Evolutionary conservation across 2,329 filamentous ascomycete genomes (phyloP), one percentile per base, ranked within the genome.

Genomic region (Phialophora chinensis): DNA sequence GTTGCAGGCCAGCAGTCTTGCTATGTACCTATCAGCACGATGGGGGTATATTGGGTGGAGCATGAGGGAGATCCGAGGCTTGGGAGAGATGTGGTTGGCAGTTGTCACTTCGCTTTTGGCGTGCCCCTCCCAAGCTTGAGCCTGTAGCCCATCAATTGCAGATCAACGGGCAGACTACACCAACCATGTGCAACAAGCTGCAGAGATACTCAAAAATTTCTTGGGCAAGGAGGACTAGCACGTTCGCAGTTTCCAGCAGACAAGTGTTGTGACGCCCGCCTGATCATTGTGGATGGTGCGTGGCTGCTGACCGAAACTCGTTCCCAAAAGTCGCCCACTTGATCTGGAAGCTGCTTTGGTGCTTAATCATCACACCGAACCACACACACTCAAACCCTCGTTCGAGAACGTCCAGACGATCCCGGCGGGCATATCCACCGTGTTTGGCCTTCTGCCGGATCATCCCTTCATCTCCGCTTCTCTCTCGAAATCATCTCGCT

Each of bases 321-420:
- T 44, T 12, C 59, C 49, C 47, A 29, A 61, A 61, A 61, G 35
- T 20, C 31, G 31, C 59, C 27, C 59, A 49, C 49, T 61, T 61
- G 47, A 33, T 54, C 23, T 42, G 12, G 57, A 25, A 49, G 50
- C n/a, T 56, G 29, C 56, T 60, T 7, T 5, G 29, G 49, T 35
- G 63, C 63, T 65, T 61, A 62, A 65, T 65, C 63, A 65, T 61
- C 63, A 61, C n/a, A 23, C 29, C 29, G 33, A 58, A 49, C 59
- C 49, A 53, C 59, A 25, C 14, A 33, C 44, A 35, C 38, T 33
- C 33, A 47, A 31, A 42, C n/a, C 42, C 52, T 61, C 29, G 42
- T 47, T 60, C 49, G 44, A 53, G 49, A 61, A 53, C 59, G 31
- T 42, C n/a, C 35, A 61, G 59, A 61, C 59, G 47, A 54, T 20